Evolutionary conservation across 1,284 basidiomycete species (phyloP), one percentile per base, ranked within the genome.

Genomic region (Apiotrichum veenhuisii): DNA sequence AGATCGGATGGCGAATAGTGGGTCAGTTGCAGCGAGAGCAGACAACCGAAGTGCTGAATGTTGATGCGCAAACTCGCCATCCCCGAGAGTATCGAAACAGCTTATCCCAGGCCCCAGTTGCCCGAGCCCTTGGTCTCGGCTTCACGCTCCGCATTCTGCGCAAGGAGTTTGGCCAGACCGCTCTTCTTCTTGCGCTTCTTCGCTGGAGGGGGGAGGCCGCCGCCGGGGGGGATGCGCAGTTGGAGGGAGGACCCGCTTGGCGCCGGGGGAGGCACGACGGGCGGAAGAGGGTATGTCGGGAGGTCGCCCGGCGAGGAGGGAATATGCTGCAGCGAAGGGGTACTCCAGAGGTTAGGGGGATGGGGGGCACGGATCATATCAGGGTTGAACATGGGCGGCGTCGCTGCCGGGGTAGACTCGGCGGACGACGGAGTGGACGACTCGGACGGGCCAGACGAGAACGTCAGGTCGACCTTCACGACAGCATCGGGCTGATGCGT

Each of bases 91-190:
- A n/a, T n/a, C 14, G 57, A 33, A 12, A 30, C 8, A 45, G 25
- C 33, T 47, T 50, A 59, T 34, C 58, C 56, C 49, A 73, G 53
- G 15, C 67, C 66, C 71, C 71, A 70, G 54, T 61, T 65, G 44
- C 70, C 57, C 50, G 52, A 38, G 51, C 37, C 58, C 42, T 59
- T 26, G 55, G 55, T 58, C 53, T 62, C 63, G 47, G 48, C 59
- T 58, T 69, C 63, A 47, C 74, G 59, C 52, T 66, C 69, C 47
- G 69, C 71, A 50, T 70, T 74, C 63, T 76, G 73, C 34, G 74
- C 75, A 38, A 75, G 65, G 9, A 77, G 57, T 62, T 74, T 74
- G 2, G 68, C 70, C 50, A 75, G 60, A 18, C 75, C 74, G 23
- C 64, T 68, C 55, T 71, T 73, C 59, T 75, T 75, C 51, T 65